Percentiles rank a stretch among this genome's conserved stretches.
Evolutionary conservation across 345 rosid species (phyloP).

Genomic region (Sisymbrium irio): DNA sequence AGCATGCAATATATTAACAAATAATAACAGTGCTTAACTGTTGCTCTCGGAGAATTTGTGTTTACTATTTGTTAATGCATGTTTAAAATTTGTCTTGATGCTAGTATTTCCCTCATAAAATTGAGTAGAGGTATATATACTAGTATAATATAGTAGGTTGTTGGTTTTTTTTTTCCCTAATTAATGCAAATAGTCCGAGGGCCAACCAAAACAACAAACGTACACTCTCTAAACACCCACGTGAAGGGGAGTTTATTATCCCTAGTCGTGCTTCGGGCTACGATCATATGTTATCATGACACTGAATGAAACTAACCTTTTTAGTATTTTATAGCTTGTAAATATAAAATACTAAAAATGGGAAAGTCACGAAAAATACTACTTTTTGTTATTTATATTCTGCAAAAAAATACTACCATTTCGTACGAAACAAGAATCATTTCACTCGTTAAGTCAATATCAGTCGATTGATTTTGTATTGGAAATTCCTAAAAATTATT

Average conservation of each 20-base stretch:
- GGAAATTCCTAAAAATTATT: background rate
- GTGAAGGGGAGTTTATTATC: background rate
- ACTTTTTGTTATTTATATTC: background rate
- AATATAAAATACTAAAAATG: background rate
- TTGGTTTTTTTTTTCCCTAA: background rate
- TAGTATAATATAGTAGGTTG: background rate
- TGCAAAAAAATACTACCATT: background rate
- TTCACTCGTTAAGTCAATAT: too few species aligned
- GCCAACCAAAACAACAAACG: background rate
- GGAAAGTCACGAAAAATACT: background rate
- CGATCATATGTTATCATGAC: background rate
- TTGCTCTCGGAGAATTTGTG: background rate
- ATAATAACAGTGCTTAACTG: background rate
- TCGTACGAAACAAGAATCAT: too few species aligned
- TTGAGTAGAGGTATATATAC: background rate
- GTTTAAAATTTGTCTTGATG: background rate
- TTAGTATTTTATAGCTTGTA: background rate
- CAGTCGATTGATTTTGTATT: background rate
- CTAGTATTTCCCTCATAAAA: background rate
- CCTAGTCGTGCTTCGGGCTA: background rate
- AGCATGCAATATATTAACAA: slow-evolving; percentile 22
- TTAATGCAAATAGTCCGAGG: background rate
- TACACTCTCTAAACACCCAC: background rate
- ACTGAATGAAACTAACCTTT: background rate
- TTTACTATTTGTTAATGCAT: background rate